Evolutionary conservation across 2,329 filamentous ascomycete species (phyloP).

Genomic region (Ceratocystis papillata): DNA sequence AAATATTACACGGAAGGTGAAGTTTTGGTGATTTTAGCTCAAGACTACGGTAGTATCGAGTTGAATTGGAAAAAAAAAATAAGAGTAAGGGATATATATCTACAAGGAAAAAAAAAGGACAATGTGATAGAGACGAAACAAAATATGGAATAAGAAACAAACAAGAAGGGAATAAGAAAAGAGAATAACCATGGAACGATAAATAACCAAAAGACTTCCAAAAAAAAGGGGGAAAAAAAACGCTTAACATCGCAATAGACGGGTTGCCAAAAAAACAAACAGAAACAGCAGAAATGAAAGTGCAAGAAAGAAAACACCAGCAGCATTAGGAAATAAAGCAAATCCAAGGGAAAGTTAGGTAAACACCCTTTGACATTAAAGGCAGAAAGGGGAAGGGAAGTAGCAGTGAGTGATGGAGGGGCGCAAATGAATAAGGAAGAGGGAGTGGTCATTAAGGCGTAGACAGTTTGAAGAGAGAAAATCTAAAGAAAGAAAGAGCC

Average conservation of each 20-base stretch:
- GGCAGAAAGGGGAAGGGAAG: neutral
- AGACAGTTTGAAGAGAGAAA: conserved; percentile 10
- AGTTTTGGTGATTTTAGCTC: neutral
- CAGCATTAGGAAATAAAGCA: neutral
- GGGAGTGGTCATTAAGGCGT: conserved; percentile 1
- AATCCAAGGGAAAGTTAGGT: too few relatives aligned
- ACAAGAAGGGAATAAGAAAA: neutral
- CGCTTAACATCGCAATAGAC: neutral
- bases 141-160: neutral
- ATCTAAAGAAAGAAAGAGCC: neutral
- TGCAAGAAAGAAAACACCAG: neutral
- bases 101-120: neutral
- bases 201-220: neutral
- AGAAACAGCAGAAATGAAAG: neutral
- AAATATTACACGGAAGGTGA: neutral
- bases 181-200: neutral
- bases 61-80: neutral
- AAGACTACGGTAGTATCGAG: neutral
- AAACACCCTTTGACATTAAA: neutral
- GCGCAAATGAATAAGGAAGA: neutral
- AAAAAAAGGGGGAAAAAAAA: conserved; percentile 7
- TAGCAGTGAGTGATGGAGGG: neutral
- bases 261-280: neutral
- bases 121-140: neutral
- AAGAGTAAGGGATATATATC: neutral